These are phyloP conservation scores for Pichia paraexigua DNA, from an alignment of 805 yeast genomes.

Conservation along the genomic window DNA sequence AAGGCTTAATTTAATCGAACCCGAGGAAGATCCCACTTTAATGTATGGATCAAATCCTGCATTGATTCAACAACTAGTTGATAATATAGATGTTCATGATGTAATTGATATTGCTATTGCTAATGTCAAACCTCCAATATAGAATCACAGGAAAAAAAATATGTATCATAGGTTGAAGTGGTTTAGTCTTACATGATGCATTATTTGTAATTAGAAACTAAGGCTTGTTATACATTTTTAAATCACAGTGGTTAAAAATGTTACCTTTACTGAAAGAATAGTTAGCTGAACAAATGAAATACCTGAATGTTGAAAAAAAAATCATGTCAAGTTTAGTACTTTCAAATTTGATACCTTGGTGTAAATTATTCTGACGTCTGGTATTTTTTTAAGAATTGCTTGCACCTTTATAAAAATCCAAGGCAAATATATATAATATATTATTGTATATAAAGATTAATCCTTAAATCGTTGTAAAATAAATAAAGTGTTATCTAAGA, in stretches of 20 bases:
- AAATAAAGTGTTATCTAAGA: neutral
- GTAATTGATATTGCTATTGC: conserved; percentile 45
- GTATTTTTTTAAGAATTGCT: too few relatives aligned
- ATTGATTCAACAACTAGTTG: conserved; percentile 34
- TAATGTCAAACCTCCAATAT: conserved; percentile 46
- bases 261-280: too few relatives aligned
- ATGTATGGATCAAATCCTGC: conserved; percentile 48
- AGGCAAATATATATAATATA: too few relatives aligned
- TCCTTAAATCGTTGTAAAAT: neutral
- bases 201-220: neutral
- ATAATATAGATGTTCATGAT: conserved; percentile 38
- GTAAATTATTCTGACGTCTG: too few relatives aligned
- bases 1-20: conserved; percentile 29
- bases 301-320: too few relatives aligned
- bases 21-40: conserved; percentile 43
- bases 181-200: neutral
- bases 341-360: too few relatives aligned
- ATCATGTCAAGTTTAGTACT: too few relatives aligned
- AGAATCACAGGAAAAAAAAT: neutral
- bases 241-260: too few relatives aligned
- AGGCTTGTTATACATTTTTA: too few relatives aligned
- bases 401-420: too few relatives aligned
- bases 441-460: too few relatives aligned
- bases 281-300: too few relatives aligned
- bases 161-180: neutral